These are phyloP conservation scores for Capronia epimyces DNA, from an alignment of 2,329 filamentous ascomycete species.

Conservation along the genomic window DNA sequence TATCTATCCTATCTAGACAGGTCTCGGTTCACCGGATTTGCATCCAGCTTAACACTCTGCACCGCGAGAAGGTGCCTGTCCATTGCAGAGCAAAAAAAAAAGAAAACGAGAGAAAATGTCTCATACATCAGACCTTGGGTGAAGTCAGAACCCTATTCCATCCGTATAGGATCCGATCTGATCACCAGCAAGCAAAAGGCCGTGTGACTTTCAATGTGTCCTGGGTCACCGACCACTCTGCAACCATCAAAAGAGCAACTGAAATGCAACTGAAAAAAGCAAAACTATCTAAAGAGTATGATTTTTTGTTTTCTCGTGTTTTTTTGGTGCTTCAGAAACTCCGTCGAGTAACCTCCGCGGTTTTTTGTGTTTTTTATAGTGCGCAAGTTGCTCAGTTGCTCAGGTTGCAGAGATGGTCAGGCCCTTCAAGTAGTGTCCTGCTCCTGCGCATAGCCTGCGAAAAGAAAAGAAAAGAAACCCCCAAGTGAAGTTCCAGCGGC, in stretches of 20 bases:
- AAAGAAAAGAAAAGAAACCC: background rate
- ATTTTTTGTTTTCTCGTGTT: conserved; percentile 18
- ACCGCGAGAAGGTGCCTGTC: conserved; percentile 17
- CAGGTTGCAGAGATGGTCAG: conserved; percentile 1
- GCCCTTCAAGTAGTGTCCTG: conserved; percentile 9
- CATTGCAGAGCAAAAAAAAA: conserved; percentile 8
- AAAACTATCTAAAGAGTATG: conserved; percentile 15
- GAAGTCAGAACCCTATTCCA: conserved; percentile 11
- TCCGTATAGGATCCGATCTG: background rate
- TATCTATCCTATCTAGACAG: background rate
- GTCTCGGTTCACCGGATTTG: background rate
- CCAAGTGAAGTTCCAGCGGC: conserved; percentile 13
- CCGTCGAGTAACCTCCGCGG: conserved; percentile 6
- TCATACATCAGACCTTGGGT: background rate
- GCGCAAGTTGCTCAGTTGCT: background rate
- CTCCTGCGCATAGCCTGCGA: conserved; percentile 8
- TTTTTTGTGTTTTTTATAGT: conserved; percentile 10
- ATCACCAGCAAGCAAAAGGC: too few relatives aligned
- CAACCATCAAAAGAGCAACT: background rate
- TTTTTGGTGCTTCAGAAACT: conserved; percentile 16
- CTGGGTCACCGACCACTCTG: background rate
- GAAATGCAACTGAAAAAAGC: conserved; percentile 1
- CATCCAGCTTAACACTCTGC: conserved; percentile 13
- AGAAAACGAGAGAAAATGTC: too few relatives aligned
- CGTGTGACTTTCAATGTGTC: conserved; percentile 1